These are phyloP conservation scores for Aspergillus biplanus DNA, from an alignment of 495 filamentous ascomycete genomes.

Conservation along the genomic window DNA sequence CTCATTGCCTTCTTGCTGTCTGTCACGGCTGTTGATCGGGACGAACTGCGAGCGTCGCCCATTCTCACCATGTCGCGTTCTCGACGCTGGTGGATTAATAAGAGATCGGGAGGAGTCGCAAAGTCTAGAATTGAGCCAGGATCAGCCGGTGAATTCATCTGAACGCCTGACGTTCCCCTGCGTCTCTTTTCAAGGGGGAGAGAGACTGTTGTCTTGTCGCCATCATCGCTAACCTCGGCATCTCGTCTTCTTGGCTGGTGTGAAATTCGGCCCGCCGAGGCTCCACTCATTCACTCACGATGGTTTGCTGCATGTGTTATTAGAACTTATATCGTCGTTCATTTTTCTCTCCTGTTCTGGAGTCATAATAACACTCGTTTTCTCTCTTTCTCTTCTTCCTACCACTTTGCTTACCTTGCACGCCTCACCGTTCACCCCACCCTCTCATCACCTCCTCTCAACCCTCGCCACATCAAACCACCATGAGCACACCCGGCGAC, in stretches of 20 bases:
- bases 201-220: neutral
- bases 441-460: conserved; percentile 6
- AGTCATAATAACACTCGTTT: conserved; percentile 4
- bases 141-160: too few relatives aligned
- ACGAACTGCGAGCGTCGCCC: neutral
- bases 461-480: conserved; percentile 36
- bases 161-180: neutral
- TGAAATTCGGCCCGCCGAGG: conserved; percentile 30
- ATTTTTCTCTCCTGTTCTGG: conserved; percentile 6
- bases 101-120: neutral
- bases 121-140: neutral
- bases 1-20: conserved; percentile 8
- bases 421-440: conserved; percentile 8
- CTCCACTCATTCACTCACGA: conserved; percentile 30
- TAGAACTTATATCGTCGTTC: neutral
- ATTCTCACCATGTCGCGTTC: neutral
- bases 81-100: neutral
- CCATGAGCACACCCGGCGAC: conserved; percentile 48
- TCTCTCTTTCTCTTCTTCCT: neutral
- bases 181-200: neutral
- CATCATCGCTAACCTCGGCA: conserved; percentile 36
- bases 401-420: conserved; percentile 8
- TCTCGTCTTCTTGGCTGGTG: conserved; percentile 27
- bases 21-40: conserved; percentile 13
- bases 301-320: conserved; percentile 14